Percentiles rank a stretch among this genome's conserved stretches.
These are phyloP conservation scores for Picochlorum sp. DNA, from an alignment of 139 green algal species.

Conservation along the genomic window DNA sequence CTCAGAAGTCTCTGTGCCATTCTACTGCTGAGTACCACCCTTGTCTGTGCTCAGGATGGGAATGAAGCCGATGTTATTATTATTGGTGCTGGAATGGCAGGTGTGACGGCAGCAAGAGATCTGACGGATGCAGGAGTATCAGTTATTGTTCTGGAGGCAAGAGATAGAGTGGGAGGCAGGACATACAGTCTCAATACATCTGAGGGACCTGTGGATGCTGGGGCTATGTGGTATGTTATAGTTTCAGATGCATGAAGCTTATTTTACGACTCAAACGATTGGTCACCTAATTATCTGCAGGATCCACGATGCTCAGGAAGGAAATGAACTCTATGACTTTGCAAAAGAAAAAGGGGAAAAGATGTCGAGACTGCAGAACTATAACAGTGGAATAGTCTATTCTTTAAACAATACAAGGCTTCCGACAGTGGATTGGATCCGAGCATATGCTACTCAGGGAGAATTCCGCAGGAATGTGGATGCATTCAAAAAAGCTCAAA, in stretches of 20 bases:
- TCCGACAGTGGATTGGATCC: not conserved
- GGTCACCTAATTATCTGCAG: no score
- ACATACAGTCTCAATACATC: slow-evolving; percentile 31
- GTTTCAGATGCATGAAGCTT: no score
- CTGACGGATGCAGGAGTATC: slow-evolving; percentile 12
- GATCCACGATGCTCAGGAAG: slow-evolving; percentile 23
- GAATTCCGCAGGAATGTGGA: not conserved
- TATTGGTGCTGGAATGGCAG: slow-evolving; percentile 46
- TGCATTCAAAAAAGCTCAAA: not conserved
- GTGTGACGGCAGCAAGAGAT: slow-evolving; percentile 30
- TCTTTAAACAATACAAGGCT: slow-evolving; percentile 4
- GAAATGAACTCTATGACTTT: slow-evolving; percentile 29
- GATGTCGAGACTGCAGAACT: slow-evolving; percentile 8
- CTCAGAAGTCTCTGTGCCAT: no score
- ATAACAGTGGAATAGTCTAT: not conserved
- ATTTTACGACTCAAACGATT: no score
- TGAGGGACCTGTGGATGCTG: slow-evolving; percentile 39
- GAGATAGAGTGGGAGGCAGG: slow-evolving; percentile 49
- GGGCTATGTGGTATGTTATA: slow-evolving; percentile 32
- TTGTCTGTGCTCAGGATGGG: not conserved
- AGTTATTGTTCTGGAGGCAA: slow-evolving; percentile 54
- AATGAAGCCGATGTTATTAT: slow-evolving; percentile 34
- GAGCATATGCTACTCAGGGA: not conserved
- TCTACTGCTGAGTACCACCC: no score
- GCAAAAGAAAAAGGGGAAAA: not conserved